Evolutionary conservation across 768 basidiomycete species (phyloP), one percentile per base, ranked within the genome.

Genomic region (Suillus hirtellus): DNA sequence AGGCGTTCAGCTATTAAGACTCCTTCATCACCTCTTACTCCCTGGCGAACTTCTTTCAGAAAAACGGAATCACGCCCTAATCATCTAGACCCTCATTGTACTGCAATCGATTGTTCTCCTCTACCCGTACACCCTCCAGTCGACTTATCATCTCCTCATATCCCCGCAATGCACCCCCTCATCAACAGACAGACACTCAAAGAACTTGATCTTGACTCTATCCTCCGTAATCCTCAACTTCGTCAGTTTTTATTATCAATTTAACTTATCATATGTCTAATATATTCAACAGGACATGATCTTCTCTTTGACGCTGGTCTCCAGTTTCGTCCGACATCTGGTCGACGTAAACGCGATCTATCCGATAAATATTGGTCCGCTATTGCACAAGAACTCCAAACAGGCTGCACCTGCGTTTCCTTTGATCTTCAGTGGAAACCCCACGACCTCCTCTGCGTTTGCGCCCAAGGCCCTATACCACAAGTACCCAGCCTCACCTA

Each of bases 191-290:
- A 87, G 50, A 93, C 93, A 1, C 81, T 97, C 68, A 88, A 86
- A 70, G 92, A 95, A 71, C 81, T 97, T 59, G 94, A 97, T 73
- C 79, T 96, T 21, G 85, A 89, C 63, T 86, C 89, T 60, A 95
- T 96, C 69, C 81, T 96, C 62, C 86, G 91, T 55, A 95, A 95
- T 74, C 92, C 93, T 27, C 93, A 95, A 72, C 88, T 96, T 64
- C 90, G 95, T 93, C 77, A 79, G 89, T 89, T 46, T 24, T 62
- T 62, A 34, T 37, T 55, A 62, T 64, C 46, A 17, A 10, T 50
- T 37, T 60, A 65, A 68, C 42, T 2, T 50, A 11, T 7, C 0
- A 38, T 42, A 38, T 42, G 7, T 27, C 59, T 59, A 61, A 46
- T 59, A 60, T 60, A 47, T 63, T 61, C 35, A 10, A 34, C 69